Conservation (phyloP, 2,329 filamentous ascomycete species). For the Exophiala sp. region DNA sequence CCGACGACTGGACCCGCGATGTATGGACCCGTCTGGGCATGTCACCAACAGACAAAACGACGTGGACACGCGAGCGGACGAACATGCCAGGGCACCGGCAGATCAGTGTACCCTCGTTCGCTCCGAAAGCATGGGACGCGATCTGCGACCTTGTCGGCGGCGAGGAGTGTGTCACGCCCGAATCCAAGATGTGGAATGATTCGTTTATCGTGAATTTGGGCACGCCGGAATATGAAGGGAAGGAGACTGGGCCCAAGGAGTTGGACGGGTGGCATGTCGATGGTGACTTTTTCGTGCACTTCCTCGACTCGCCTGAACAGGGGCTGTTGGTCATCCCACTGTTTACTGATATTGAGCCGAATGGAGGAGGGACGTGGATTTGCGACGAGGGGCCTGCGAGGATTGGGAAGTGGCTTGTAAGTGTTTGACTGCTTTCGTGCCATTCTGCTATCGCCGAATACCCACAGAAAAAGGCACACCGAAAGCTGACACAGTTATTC, state of each 20-base stretch:
- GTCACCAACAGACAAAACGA: too few species aligned
- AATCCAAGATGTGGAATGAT: conserved; percentile 60
- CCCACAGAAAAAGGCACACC: background rate
- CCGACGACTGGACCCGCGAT: too few species aligned
- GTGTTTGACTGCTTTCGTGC: too few species aligned
- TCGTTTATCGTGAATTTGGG: conserved; percentile 69
- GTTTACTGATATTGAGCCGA: conserved; percentile 60
- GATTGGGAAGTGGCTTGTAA: too few species aligned
- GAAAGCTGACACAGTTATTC: background rate
- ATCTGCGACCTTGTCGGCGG: conserved; percentile 66
- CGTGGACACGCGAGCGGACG: too few species aligned
- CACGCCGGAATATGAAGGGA: conserved; percentile 50
- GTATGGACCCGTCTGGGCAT: too few species aligned
- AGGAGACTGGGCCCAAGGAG: conserved; percentile 50
- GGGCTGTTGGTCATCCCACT: conserved; percentile 65
- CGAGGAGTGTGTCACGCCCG: conserved; percentile 49
- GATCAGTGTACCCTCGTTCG: conserved; percentile 39
- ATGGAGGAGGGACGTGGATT: conserved; percentile 63
- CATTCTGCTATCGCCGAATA: conserved; percentile 54
- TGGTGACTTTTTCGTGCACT: conserved; percentile 70
- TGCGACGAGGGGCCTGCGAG: conserved; percentile 50
- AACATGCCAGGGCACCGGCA: too few species aligned
- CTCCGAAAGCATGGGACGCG: conserved; percentile 63
- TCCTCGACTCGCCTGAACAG: conserved; percentile 67
- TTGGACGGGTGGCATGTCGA: conserved; percentile 65